Conservation (phyloP, 805 yeast genomes). For the Tanozyma kutaoensis region DNA sequence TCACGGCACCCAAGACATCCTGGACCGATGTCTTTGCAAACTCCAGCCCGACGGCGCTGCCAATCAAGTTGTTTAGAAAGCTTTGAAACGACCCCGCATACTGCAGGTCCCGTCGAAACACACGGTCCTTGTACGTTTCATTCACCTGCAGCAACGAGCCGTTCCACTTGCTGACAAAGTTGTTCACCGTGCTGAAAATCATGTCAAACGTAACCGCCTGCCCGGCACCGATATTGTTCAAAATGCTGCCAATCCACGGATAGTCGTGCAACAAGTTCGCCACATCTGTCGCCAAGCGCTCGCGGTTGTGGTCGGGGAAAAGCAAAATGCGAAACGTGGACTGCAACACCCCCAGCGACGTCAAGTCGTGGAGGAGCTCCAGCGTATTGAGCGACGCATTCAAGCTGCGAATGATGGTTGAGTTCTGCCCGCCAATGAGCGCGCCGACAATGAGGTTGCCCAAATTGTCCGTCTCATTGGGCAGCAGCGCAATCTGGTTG, state of each 20-base stretch:
- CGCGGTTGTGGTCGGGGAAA: slow-evolving; percentile 15
- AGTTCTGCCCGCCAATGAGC: neutral
- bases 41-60: slow-evolving; percentile 10
- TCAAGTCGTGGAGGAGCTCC: slow-evolving; percentile 8
- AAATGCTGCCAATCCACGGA: slow-evolving; percentile 15
- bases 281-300: slow-evolving; percentile 9
- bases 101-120: neutral
- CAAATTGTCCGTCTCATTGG: slow-evolving; percentile 15
- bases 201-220: slow-evolving; percentile 14
- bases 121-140: neutral
- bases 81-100: slow-evolving; percentile 16
- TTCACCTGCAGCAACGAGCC: slow-evolving; percentile 2
- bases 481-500: slow-evolving; percentile 16
- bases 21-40: slow-evolving; percentile 9
- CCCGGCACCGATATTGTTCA: slow-evolving; percentile 21
- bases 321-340: slow-evolving; percentile 13
- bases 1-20: slow-evolving; percentile 15
- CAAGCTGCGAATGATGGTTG: slow-evolving; percentile 5
- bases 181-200: slow-evolving; percentile 15
- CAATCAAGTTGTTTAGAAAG: slow-evolving; percentile 17
- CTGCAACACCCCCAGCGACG: slow-evolving; percentile 14
- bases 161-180: slow-evolving; percentile 12
- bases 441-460: slow-evolving; percentile 7
- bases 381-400: slow-evolving; percentile 12
- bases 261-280: slow-evolving; percentile 15